Evolutionary conservation across 257 asterid genomes (phyloP).

Genomic region (Galeopsis tetrahit): DNA sequence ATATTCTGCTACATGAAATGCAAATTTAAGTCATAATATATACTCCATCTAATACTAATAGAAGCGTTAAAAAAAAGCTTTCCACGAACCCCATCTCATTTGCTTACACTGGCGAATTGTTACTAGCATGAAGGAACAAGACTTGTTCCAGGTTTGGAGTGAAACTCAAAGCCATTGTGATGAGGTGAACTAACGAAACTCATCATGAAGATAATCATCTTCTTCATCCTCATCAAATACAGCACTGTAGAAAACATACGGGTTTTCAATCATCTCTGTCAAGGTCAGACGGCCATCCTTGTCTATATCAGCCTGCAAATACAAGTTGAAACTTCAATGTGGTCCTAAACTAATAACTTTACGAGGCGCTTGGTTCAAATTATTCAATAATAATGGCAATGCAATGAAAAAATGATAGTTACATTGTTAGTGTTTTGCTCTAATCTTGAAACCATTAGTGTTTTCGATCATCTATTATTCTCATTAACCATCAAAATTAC

Average conservation of each 20-base stretch:
- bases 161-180: constrained; percentile 20
- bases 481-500: too few species aligned
- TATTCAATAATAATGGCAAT: too few species aligned
- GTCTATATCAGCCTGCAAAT: constrained; percentile 84
- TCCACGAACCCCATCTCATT: constrained; percentile 27
- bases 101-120: constrained; percentile 1
- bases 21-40: constrained; percentile 18
- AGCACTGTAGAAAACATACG: constrained; percentile 91
- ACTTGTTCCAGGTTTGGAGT: constrained; percentile 1
- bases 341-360: neutral
- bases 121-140: constrained; percentile 20
- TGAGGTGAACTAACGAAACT: constrained; percentile 61
- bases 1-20: constrained; percentile 22
- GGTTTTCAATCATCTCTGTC: constrained; percentile 86
- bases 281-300: constrained; percentile 82
- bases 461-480: too few species aligned
- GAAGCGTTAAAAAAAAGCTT: neutral
- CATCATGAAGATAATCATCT: constrained; percentile 77
- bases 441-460: too few species aligned
- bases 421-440: too few species aligned
- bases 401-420: too few species aligned
- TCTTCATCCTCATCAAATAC: constrained; percentile 82
- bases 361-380: too few species aligned
- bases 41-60: neutral
- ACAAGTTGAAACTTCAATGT: constrained; percentile 24